Base-by-base conservation (phyloP, 208 protist genomes). In the Acanthamoeba lenticulata region DNA sequence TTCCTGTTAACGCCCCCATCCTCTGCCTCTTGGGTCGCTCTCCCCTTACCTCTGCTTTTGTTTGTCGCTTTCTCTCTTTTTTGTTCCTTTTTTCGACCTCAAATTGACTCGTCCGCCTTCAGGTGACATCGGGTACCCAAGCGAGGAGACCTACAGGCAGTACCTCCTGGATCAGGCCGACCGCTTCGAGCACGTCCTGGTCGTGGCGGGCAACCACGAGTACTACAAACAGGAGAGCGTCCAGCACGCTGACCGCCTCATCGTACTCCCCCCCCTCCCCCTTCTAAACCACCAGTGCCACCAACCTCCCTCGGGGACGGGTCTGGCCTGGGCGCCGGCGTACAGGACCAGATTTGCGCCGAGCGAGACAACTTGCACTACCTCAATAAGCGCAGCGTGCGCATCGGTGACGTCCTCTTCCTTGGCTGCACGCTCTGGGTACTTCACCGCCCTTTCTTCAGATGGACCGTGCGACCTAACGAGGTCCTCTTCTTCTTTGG, bases 361-460 rank as follows among this genome's bases (percentile, higher is more conserved):
- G 72, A 83, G 72, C 36, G 72, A 40, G 19, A 24, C 72, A 83
- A 83, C 24, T n/a, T 83, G 21, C 40, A 83, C 24, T 83, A 38
- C 42, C 72, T 83, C 72, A 83, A 83, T n/a, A 83, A 83, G 72
- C 36, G 72, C 72, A 83, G 42, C 19, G 40, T 83, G 0, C 72
- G 42, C 13, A 15, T 83, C 21, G 72, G 72, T 40, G 42, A 83
- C 42, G 72, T 83, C 0, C 27, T 83, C 11, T 83, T 83, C 42
- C 72, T 83, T 15, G 72, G 72, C 29, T 83, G 72, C 42, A 83
- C 72, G 3, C 72, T 83, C 72, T 83, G 72, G 72, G 72, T 83
- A 83, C 24, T n/a, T 15, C 38, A 24, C 38, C 47, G 9, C 13
- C 60, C 19, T n/a, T 67, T 67, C 29, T 34, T 34, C 60, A 13